phyloP scores from a whole-genome alignment of 163 green algal species.

The Coccomyxa subellipsoidea region DNA sequence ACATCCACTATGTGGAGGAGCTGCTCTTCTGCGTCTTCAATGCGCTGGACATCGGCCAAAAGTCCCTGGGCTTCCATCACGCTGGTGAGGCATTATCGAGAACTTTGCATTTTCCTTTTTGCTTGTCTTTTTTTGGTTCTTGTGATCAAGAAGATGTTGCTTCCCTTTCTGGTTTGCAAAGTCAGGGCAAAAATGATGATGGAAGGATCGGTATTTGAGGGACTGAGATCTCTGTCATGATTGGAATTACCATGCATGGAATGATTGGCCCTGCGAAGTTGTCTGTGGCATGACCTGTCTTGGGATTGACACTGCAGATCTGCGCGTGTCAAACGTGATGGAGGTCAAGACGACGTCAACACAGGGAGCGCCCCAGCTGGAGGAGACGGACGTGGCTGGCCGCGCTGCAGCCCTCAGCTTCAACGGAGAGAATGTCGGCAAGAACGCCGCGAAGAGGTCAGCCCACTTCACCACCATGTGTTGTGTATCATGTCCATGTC shows the following conservation, averaged over 20 bases:
- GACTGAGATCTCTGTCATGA: too few relatives aligned
- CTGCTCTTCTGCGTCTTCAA: slow-evolving; percentile 50
- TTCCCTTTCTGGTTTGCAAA: too few relatives aligned
- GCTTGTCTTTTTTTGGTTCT: too few relatives aligned
- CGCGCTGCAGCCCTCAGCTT: neutral
- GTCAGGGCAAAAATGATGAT: too few relatives aligned
- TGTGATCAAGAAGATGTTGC: too few relatives aligned
- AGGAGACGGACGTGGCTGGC: neutral
- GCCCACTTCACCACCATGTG: neutral
- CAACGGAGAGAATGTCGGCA: neutral
- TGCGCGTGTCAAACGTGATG: slow-evolving; percentile 56
- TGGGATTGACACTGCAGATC: slow-evolving; percentile 19
- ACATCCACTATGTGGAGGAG: slow-evolving; percentile 51
- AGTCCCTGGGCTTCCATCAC: slow-evolving; percentile 28
- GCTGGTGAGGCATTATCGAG: neutral
- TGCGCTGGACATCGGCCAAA: slow-evolving; percentile 40
- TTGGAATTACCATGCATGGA: too few relatives aligned
- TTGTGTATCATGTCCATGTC: too few relatives aligned
- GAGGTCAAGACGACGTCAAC: slow-evolving; percentile 26
- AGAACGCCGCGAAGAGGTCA: neutral
- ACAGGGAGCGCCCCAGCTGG: neutral
- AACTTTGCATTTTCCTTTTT: too few relatives aligned
- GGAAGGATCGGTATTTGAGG: too few relatives aligned
- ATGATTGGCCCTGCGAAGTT: too few relatives aligned
- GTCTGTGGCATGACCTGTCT: neutral